Evolutionary conservation across 1,284 basidiomycete genomes (phyloP).

Genomic region (Neolentinus lepideus): DNA sequence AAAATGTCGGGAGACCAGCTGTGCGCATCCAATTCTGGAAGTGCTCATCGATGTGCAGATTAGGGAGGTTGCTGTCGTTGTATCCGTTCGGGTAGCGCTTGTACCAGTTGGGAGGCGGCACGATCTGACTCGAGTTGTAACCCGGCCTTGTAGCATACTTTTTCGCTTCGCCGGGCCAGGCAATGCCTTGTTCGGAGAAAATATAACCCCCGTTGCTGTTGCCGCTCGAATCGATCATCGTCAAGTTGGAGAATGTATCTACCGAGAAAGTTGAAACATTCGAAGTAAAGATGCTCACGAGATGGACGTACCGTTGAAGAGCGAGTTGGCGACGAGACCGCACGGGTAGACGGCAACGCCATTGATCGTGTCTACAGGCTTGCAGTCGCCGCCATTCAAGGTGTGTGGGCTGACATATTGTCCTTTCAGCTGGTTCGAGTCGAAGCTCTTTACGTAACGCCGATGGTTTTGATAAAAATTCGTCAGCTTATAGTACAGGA

Average conservation of each 20-base stretch:
- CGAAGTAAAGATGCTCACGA: not conserved
- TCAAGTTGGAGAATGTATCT: slow-evolving; percentile 78
- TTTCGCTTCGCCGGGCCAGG: slow-evolving; percentile 91
- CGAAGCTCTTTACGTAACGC: slow-evolving; percentile 91
- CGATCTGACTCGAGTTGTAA: slow-evolving; percentile 55
- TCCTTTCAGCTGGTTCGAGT: slow-evolving; percentile 83
- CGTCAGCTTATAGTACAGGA: slow-evolving; percentile 95
- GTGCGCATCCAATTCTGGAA: slow-evolving; percentile 99
- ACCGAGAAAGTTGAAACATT: slow-evolving; percentile 5
- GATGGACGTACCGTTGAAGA: slow-evolving; percentile 79
- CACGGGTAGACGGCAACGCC: slow-evolving; percentile 82
- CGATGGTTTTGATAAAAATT: slow-evolving; percentile 99
- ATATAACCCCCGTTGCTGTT: slow-evolving; percentile 53
- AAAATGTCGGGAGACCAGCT: slow-evolving; percentile 93
- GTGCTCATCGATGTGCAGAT: slow-evolving; percentile 80
- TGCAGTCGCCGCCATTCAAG: slow-evolving; percentile 78
- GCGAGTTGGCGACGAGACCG: slow-evolving; percentile 95
- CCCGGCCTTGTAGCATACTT: slow-evolving; percentile 71
- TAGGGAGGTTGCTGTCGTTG: slow-evolving; percentile 52
- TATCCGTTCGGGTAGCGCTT: slow-evolving; percentile 72
- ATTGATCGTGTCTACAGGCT: slow-evolving; percentile 60
- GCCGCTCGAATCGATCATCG: slow-evolving; percentile 43
- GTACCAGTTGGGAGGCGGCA: slow-evolving; percentile 93
- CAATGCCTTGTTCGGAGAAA: slow-evolving; percentile 80
- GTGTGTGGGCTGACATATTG: slow-evolving; percentile 44